phyloP scores from a whole-genome alignment of 371 early-diverging fungal species.

The Basidiobolus meristosporus region DNA sequence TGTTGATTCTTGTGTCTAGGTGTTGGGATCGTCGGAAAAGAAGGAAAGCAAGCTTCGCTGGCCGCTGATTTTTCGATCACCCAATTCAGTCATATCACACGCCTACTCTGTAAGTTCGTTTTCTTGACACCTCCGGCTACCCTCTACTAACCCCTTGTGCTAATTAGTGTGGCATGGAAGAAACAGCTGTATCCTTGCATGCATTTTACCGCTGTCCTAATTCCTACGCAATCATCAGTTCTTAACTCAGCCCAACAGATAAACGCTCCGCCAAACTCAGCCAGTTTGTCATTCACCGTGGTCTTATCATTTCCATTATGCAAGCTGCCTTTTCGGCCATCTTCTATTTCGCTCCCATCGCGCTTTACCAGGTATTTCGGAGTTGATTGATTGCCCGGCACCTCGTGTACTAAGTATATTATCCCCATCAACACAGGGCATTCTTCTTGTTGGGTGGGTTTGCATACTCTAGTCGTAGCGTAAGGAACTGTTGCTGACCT shows the following conservation, averaged over 20 bases:
- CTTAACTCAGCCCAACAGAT: conserved; percentile 7
- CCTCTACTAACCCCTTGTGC: background rate
- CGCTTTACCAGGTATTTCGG: conserved; percentile 74
- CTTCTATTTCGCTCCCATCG: conserved; percentile 96
- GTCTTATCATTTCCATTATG: conserved; percentile 92
- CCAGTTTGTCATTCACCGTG: conserved; percentile 99
- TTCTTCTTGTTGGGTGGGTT: conserved; percentile 30
- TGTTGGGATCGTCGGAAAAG: conserved; percentile 97
- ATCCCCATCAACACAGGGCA: conserved; percentile 10
- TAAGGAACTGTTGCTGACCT: no score
- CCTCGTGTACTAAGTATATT: background rate
- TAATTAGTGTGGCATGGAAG: conserved; percentile 97
- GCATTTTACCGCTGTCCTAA: no score
- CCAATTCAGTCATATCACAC: conserved; percentile 78
- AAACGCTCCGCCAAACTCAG: conserved; percentile 85
- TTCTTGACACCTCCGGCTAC: conserved; percentile 9
- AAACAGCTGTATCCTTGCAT: conserved; percentile 90
- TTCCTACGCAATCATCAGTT: no score
- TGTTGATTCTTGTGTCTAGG: conserved; percentile 10
- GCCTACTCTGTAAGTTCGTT: conserved; percentile 63
- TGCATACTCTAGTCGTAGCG: no score
- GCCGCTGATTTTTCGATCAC: conserved; percentile 94
- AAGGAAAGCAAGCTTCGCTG: conserved; percentile 94
- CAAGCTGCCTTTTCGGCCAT: conserved; percentile 98
- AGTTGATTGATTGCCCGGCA: conserved; percentile 1